A percentile compares a stretch with the other conserved stretches of the same genome.
Conservation (phyloP, 1,139 yeast species). For the Suhomyces panamericanus region DNA sequence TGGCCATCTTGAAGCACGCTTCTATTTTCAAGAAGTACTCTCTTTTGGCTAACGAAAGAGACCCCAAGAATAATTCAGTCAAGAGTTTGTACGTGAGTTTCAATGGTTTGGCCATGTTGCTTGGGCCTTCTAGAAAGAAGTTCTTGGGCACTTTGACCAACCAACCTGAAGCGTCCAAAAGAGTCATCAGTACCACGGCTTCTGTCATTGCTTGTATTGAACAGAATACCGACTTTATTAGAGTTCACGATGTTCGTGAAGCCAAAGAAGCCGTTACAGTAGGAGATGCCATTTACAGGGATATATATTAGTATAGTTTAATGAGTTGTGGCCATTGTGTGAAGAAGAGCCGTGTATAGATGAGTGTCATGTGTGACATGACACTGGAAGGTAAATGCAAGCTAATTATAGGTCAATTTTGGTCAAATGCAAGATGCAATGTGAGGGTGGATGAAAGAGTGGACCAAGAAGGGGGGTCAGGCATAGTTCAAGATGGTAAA, state of each 20-base stretch:
- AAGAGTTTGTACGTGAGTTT: conserved; percentile 40
- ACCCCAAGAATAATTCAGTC: conserved; percentile 21
- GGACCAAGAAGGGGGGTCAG: no score
- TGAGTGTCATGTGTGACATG: no score
- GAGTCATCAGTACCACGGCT: conserved; percentile 78
- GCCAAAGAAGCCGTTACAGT: conserved; percentile 62
- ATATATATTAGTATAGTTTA: conserved; percentile 1
- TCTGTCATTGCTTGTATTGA: conserved; percentile 73
- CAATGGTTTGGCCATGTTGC: conserved; percentile 60
- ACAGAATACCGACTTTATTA: conserved; percentile 73
- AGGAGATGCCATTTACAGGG: conserved; percentile 77
- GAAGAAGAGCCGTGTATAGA: no score
- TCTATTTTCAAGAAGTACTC: conserved; percentile 57
- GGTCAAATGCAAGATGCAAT: conserved; percentile 1
- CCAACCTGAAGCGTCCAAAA: conserved; percentile 49
- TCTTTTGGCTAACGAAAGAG: conserved; percentile 22
- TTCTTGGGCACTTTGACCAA: conserved; percentile 76
- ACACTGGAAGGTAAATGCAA: no score
- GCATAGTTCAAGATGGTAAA: no score
- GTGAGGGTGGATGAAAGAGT: background rate
- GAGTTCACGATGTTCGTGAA: conserved; percentile 84
- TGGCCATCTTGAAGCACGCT: conserved; percentile 60
- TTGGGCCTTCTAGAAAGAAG: conserved; percentile 87
- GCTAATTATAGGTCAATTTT: background rate
- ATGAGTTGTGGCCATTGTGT: background rate